Percentiles rank a stretch among this genome's conserved stretches.
phyloP scores from a whole-genome alignment of 306 rosid genomes.

The Bauhinia variegata region DNA sequence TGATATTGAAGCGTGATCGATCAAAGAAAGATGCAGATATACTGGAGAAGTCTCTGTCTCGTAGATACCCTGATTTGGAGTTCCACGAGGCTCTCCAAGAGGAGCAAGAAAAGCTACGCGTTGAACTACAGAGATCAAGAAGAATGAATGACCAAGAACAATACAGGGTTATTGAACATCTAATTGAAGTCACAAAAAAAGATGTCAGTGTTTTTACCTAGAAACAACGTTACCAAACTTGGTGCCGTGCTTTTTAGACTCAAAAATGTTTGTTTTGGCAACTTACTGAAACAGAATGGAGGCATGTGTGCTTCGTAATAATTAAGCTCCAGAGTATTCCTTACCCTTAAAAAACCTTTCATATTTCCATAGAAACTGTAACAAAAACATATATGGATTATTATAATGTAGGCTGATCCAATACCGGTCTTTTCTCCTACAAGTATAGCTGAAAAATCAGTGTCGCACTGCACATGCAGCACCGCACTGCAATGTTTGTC shows the following conservation, averaged over 20 bases:
- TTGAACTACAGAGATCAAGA: constrained; percentile 37
- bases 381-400: neutral
- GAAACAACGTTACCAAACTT: constrained; percentile 30
- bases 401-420: neutral
- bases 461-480: too few species aligned
- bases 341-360: neutral
- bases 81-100: constrained; percentile 47
- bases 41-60: constrained; percentile 44
- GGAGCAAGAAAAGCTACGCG: constrained; percentile 46
- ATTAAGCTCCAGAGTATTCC: neutral
- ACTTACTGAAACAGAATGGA: too few species aligned
- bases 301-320: constrained; percentile 6
- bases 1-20: constrained; percentile 38
- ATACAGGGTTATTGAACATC: constrained; percentile 48
- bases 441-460: constrained; percentile 3
- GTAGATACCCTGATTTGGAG: constrained; percentile 38
- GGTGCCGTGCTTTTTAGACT: too few species aligned
- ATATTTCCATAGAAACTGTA: neutral
- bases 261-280: too few species aligned
- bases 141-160: constrained; percentile 32
- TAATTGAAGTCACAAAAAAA: constrained; percentile 42
- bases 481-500: neutral
- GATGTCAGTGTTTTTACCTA: constrained; percentile 33
- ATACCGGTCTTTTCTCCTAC: neutral
- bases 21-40: constrained; percentile 40